phyloP scores from a whole-genome alignment of 139 green algal genomes.

The Chlorella sp. region DNA sequence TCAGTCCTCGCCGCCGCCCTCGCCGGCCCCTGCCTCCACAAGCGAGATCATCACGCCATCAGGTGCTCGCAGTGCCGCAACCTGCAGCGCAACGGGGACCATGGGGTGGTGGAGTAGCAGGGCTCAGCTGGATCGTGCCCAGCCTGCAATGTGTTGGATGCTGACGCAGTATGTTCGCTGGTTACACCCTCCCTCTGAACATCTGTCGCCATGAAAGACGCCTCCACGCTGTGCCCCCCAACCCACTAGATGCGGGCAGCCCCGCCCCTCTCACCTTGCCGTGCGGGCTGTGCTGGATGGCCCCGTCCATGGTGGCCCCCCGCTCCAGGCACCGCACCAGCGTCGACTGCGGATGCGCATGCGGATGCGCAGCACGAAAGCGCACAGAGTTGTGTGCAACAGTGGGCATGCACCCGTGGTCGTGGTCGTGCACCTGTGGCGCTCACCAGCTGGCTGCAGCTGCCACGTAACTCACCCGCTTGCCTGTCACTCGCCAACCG shows the following conservation, averaged over 20 bases:
- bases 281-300: constrained; percentile 66
- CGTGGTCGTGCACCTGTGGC: too few relatives aligned
- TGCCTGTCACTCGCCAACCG: too few relatives aligned
- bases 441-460: too few relatives aligned
- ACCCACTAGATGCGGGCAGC: too few relatives aligned
- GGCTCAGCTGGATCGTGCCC: background rate
- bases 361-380: too few relatives aligned
- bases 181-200: too few relatives aligned
- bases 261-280: constrained; percentile 55
- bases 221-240: too few relatives aligned
- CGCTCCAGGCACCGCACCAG: constrained; percentile 63
- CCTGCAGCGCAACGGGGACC: constrained; percentile 29
- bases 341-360: constrained; percentile 11
- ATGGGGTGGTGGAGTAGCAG: background rate
- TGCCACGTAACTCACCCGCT: too few relatives aligned
- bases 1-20: too few relatives aligned
- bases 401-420: too few relatives aligned
- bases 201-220: too few relatives aligned
- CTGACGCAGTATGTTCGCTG: background rate
- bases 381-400: too few relatives aligned
- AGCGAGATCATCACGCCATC: constrained; percentile 77
- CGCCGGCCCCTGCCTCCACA: constrained; percentile 39
- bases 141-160: background rate
- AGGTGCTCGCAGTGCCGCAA: constrained; percentile 62
- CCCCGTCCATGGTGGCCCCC: constrained; percentile 73